phyloP scores from a whole-genome alignment of 805 yeast species.

The Barnettozyma botsteinii region DNA sequence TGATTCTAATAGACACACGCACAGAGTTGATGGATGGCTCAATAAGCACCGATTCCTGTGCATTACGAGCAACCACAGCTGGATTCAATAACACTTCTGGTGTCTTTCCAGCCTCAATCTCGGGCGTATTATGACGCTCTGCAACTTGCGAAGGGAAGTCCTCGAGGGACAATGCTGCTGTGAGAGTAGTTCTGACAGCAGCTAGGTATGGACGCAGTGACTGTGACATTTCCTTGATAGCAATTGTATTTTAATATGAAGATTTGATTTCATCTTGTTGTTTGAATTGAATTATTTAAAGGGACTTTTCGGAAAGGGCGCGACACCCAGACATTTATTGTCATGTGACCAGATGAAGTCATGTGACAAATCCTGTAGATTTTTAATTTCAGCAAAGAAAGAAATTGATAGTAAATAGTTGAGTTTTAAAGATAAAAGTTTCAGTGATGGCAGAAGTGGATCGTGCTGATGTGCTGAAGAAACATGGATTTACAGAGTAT shows the following conservation, averaged over 20 bases:
- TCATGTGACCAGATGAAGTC: too few relatives aligned
- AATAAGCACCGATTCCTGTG: conserved; percentile 84
- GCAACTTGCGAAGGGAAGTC: conserved; percentile 93
- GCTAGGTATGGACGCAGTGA: conserved; percentile 91
- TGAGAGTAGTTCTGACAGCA: conserved; percentile 88
- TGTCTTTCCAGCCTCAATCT: conserved; percentile 81
- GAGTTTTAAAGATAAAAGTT: too few relatives aligned
- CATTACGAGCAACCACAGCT: conserved; percentile 86
- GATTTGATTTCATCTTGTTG: background rate
- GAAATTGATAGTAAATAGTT: too few relatives aligned
- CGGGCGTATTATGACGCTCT: conserved; percentile 97
- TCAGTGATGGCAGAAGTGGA: too few relatives aligned
- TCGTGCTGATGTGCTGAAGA: conserved; percentile 33
- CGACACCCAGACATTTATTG: too few relatives aligned
- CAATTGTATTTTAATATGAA: background rate
- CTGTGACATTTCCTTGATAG: conserved; percentile 56
- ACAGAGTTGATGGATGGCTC: conserved; percentile 93
- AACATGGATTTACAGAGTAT: conserved; percentile 50
- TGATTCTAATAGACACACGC: conserved; percentile 84
- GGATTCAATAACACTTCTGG: conserved; percentile 85
- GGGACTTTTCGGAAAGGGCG: too few relatives aligned
- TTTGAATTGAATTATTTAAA: too few relatives aligned
- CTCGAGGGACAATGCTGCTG: conserved; percentile 88
- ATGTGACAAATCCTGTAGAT: too few relatives aligned
- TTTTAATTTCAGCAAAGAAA: too few relatives aligned